These are phyloP conservation scores for Nicotiana tabacum DNA, from an alignment of 257 asterid genomes.

Conservation along the genomic window DNA sequence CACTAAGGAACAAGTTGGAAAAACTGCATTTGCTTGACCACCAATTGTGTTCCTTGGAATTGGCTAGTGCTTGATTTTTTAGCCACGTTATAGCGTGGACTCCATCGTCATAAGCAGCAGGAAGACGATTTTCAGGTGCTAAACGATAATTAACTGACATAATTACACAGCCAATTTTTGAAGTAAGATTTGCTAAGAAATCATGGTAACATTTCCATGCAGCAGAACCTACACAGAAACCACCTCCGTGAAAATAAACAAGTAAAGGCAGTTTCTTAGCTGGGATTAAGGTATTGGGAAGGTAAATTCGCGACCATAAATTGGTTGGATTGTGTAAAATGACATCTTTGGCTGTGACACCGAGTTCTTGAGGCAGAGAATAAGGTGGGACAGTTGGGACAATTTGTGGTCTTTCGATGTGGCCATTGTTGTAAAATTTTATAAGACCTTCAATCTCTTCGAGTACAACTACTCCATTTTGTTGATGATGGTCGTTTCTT, in stretches of 20 bases:
- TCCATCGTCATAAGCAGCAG: slow-evolving; percentile 32
- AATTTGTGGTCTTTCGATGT: neutral
- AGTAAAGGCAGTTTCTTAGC: slow-evolving; percentile 25
- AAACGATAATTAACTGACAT: slow-evolving; percentile 33
- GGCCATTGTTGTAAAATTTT: slow-evolving; percentile 14
- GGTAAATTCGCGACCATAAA: slow-evolving; percentile 9
- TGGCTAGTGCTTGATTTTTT: slow-evolving; percentile 13
- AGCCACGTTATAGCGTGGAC: slow-evolving; percentile 27
- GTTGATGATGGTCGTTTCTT: neutral
- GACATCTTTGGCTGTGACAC: neutral
- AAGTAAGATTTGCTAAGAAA: slow-evolving; percentile 24
- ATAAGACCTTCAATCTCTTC: slow-evolving; percentile 12
- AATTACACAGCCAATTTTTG: slow-evolving; percentile 22
- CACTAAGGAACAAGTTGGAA: slow-evolving; percentile 18
- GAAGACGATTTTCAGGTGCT: slow-evolving; percentile 36
- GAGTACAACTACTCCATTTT: neutral
- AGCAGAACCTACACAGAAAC: slow-evolving; percentile 26
- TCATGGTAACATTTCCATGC: slow-evolving; percentile 30
- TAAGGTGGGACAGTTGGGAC: neutral
- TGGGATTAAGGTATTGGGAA: neutral
- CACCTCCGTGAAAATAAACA: slow-evolving; percentile 36
- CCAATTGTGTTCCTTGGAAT: slow-evolving; percentile 7
- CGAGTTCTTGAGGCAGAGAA: neutral
- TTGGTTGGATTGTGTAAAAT: neutral
- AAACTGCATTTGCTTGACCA: slow-evolving; percentile 32